Evolutionary conservation across 1,139 yeast genomes (phyloP).

Genomic region (Candida sanyaensis): DNA sequence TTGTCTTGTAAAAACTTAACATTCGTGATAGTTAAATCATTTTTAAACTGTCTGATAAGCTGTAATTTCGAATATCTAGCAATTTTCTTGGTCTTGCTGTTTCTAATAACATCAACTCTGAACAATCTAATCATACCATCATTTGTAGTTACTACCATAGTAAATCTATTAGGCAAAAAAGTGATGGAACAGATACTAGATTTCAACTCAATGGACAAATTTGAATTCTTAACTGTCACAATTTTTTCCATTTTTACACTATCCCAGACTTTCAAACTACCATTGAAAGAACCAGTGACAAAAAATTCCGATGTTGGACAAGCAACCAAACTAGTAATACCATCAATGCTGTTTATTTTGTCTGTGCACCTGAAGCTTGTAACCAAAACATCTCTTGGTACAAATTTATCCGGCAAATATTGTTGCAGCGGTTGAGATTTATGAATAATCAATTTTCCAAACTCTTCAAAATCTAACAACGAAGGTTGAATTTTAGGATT

Average conservation of each 20-base stretch:
- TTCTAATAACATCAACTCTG: conserved; percentile 51
- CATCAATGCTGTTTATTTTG: conserved; percentile 26
- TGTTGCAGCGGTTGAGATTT: conserved; percentile 2
- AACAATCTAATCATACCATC: conserved; percentile 66
- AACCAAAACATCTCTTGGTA: conserved; percentile 53
- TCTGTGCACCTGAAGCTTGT: conserved; percentile 44
- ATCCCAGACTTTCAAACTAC: conserved; percentile 80
- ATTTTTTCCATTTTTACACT: conserved; percentile 62
- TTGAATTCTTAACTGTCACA: conserved; percentile 58
- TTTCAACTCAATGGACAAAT: conserved; percentile 47
- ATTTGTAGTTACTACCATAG: conserved; percentile 66
- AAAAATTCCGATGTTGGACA: conserved; percentile 68
- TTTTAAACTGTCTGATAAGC: conserved; percentile 43
- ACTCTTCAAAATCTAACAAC: conserved; percentile 65
- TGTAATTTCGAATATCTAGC: conserved; percentile 35
- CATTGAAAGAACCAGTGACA: conserved; percentile 77
- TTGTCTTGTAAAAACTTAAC: conserved; percentile 29
- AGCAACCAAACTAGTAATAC: conserved; percentile 56
- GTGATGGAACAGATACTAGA: conserved; percentile 48
- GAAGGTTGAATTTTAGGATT: conserved; percentile 57
- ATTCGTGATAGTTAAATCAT: not conserved
- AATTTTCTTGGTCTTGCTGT: conserved; percentile 37
- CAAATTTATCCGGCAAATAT: not conserved
- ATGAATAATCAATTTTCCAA: conserved; percentile 42
- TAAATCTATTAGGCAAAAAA: conserved; percentile 62